Percentiles rank a stretch among this genome's conserved stretches.
Evolutionary conservation across 2,329 filamentous ascomycete genomes (phyloP).

Genomic region (Huntiella omanensis): DNA sequence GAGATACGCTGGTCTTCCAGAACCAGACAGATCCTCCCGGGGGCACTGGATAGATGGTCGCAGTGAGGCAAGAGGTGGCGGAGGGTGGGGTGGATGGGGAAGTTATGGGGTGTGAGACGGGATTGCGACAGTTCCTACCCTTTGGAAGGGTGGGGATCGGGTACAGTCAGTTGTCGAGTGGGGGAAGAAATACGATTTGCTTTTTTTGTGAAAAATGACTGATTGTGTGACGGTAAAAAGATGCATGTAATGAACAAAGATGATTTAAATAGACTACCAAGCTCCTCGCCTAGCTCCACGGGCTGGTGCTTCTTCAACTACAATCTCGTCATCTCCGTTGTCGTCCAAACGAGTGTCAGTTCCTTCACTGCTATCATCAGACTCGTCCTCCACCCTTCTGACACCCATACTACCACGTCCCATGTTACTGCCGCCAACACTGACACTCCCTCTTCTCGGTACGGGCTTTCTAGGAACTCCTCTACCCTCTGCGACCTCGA

Average conservation of each 20-base stretch:
- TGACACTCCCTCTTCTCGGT: neutral
- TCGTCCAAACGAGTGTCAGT: neutral
- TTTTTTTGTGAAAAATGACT: no score
- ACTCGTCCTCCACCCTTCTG: neutral
- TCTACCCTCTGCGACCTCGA: neutral
- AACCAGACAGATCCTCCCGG: no score
- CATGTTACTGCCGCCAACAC: no score
- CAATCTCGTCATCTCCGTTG: constrained; percentile 2
- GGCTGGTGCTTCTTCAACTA: constrained; percentile 3
- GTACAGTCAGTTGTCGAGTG: no score
- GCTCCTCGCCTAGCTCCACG: constrained; percentile 4
- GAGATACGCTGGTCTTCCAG: no score
- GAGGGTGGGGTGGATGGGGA: no score
- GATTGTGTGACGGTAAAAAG: no score
- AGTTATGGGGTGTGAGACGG: no score
- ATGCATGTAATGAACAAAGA: neutral
- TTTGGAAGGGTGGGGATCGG: no score
- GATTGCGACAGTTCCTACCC: neutral
- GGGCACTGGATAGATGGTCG: no score
- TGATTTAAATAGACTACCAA: constrained; percentile 2
- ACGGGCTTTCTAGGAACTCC: constrained; percentile 4
- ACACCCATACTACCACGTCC: neutral
- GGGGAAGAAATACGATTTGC: no score
- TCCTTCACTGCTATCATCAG: neutral
- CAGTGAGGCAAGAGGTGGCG: no score